Conservation (phyloP, 176 grass and related monocot genomes). For the Elymus sibiricus region DNA sequence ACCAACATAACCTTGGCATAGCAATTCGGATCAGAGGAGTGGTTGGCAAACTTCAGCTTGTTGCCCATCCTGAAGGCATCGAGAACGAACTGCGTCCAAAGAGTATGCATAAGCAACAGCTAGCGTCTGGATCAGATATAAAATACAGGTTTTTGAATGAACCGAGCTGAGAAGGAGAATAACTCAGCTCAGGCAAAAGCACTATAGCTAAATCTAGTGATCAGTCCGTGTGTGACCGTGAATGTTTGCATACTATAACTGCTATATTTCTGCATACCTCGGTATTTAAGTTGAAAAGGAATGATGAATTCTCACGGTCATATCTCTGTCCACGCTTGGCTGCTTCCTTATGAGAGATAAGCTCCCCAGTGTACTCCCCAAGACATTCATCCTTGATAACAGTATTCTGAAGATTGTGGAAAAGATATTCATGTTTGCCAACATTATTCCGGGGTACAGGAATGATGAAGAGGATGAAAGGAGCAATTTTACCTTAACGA, state of each 20-base stretch:
- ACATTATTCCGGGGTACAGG: constrained; percentile 27
- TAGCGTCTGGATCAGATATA: neutral
- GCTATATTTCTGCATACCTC: constrained; percentile 45
- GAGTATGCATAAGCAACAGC: constrained; percentile 10
- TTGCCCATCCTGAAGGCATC: constrained; percentile 96
- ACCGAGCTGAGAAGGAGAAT: neutral
- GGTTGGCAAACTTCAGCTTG: constrained; percentile 98
- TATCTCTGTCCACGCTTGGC: constrained; percentile 87
- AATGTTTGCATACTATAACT: neutral
- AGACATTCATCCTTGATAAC: constrained; percentile 96
- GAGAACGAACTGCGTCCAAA: constrained; percentile 81
- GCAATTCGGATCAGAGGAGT: constrained; percentile 88
- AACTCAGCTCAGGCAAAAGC: neutral
- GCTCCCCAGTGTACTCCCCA: constrained; percentile 95
- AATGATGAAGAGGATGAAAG: neutral
- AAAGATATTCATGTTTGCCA: constrained; percentile 63
- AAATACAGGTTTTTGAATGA: constrained; percentile 1
- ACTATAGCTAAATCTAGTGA: neutral
- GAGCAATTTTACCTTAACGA: constrained; percentile 68
- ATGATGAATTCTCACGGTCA: constrained; percentile 84
- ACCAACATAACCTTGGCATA: constrained; percentile 96
- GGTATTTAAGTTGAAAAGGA: constrained; percentile 95
- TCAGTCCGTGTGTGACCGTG: neutral
- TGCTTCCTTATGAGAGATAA: constrained; percentile 91
- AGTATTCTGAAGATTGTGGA: constrained; percentile 63